Conservation (phyloP, 2,329 filamentous ascomycete species). For the Colletotrichum eremochloae region DNA sequence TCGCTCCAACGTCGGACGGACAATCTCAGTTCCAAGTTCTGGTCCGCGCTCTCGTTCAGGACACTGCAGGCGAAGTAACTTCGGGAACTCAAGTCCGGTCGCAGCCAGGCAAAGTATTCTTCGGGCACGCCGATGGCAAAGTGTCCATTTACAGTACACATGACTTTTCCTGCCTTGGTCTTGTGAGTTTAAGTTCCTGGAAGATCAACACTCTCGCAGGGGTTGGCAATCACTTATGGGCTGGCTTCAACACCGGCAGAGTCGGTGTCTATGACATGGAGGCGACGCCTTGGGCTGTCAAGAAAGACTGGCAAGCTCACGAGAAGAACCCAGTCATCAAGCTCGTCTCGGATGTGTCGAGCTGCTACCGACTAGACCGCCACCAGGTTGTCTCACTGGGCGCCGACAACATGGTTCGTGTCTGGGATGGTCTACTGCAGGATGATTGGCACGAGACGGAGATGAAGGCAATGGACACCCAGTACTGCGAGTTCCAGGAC, state of each 20-base stretch:
- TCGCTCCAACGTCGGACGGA: conserved; percentile 77
- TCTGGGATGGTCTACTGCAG: conserved; percentile 94
- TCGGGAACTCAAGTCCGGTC: conserved; percentile 82
- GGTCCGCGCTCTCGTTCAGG: conserved; percentile 76
- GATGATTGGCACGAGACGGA: conserved; percentile 94
- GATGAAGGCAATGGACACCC: conserved; percentile 85
- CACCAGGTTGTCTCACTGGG: conserved; percentile 89
- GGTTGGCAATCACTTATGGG: conserved; percentile 88
- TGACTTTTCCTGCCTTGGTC: conserved; percentile 81
- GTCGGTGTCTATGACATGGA: conserved; percentile 92
- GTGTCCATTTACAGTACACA: conserved; percentile 89
- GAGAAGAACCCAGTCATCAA: conserved; percentile 80
- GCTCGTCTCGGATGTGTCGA: conserved; percentile 82
- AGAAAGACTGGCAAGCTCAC: conserved; percentile 96
- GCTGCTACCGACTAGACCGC: conserved; percentile 86
- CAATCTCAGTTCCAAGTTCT: conserved; percentile 81
- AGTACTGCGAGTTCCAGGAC: conserved; percentile 89
- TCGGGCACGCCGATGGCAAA: conserved; percentile 94
- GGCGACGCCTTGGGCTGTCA: conserved; percentile 85
- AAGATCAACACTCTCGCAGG: conserved; percentile 92
- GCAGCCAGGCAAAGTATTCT: conserved; percentile 83
- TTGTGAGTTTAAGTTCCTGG: conserved; percentile 91
- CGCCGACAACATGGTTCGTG: conserved; percentile 83
- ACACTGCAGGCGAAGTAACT: conserved; percentile 87
- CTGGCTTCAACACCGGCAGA: conserved; percentile 93